phyloP scores from a whole-genome alignment of 1,284 basidiomycete genomes.

The Stereum hirsutum region DNA sequence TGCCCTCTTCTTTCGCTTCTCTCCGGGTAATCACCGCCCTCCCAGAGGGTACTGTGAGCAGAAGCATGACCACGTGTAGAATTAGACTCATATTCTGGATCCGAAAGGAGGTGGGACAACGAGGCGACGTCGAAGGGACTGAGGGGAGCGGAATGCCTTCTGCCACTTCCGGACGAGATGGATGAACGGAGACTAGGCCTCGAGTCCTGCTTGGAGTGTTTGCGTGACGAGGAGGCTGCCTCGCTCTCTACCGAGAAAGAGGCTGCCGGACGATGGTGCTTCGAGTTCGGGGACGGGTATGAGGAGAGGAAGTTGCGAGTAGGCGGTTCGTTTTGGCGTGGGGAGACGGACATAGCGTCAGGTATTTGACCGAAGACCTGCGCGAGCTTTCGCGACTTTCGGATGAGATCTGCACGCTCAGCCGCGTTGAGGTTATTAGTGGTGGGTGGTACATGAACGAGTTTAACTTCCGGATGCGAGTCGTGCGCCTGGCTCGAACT shows the following conservation, averaged over 20 bases:
- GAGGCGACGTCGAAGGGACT: conserved; percentile 24
- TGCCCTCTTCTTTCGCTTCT: too few relatives aligned
- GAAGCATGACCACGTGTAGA: too few relatives aligned
- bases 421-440: conserved; percentile 57
- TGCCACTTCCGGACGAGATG: conserved; percentile 12
- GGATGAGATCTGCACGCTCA: conserved; percentile 64
- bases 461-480: background rate
- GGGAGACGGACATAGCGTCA: conserved; percentile 17
- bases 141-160: conserved; percentile 45
- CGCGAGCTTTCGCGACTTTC: conserved; percentile 68
- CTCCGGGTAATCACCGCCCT: background rate
- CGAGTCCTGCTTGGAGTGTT: background rate
- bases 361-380: conserved; percentile 68
- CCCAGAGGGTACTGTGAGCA: too few relatives aligned
- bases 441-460: conserved; percentile 35
- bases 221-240: conserved; percentile 10
- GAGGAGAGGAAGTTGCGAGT: conserved; percentile 12
- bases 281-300: conserved; percentile 13
- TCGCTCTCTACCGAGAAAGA: conserved; percentile 27
- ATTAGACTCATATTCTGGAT: too few relatives aligned
- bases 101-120: conserved; percentile 12
- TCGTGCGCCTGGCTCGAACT: background rate
- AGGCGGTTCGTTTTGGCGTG: conserved; percentile 5
- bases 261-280: conserved; percentile 28
- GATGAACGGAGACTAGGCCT: background rate